Base-by-base conservation (phyloP, 768 basidiomycete genomes). In the Multifurca ochricompacta region DNA sequence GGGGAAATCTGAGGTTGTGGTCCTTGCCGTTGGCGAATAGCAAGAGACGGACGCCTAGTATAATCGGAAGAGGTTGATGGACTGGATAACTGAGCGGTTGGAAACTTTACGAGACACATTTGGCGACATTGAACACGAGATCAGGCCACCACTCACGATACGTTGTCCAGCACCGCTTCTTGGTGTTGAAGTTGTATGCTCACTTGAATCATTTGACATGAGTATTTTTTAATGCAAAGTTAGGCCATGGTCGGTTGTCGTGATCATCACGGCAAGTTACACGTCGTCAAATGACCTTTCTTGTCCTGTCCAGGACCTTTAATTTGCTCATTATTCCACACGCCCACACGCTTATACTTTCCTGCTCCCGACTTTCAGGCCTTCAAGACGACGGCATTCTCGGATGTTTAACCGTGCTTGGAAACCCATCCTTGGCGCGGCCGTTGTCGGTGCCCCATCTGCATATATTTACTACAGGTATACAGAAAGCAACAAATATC, bases 351-450 rank as follows among this genome's bases (percentile, higher is more conserved):
- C n/a, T n/a, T n/a, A n/a, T n/a, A n/a, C n/a, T n/a, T n/a, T n/a
- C n/a, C n/a, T n/a, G n/a, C n/a, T n/a, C n/a, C n/a, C n/a, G n/a
- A n/a, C n/a, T 13, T 25, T 35, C 42, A 37, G 19, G 30, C n/a
- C 14, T n/a, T 2, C 16, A 36, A n/a, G 25, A 28, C 35, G 13
- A 46, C 42, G 25, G 31, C 43, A 3, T 42, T 36, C 11, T 25
- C 64, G 63, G 30, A 89, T 89, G 83, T 70, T 86, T 54, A 74
- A 74, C 63, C 77, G 76, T 59, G 77, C 74, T 37, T 87, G 83
- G 85, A 88, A 80, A 65, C 85, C 85, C 23, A 59, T 83, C 62
- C 72, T 79, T 54, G 79, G 79, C 48, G 67, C 73, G 11, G 74
- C 77, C 11, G 72, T 79, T 6, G 70, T 76, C 53, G 69, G 83